These are phyloP conservation scores for Sugiyamaella floridensis DNA, from an alignment of 805 yeast species.

Conservation along the genomic window DNA sequence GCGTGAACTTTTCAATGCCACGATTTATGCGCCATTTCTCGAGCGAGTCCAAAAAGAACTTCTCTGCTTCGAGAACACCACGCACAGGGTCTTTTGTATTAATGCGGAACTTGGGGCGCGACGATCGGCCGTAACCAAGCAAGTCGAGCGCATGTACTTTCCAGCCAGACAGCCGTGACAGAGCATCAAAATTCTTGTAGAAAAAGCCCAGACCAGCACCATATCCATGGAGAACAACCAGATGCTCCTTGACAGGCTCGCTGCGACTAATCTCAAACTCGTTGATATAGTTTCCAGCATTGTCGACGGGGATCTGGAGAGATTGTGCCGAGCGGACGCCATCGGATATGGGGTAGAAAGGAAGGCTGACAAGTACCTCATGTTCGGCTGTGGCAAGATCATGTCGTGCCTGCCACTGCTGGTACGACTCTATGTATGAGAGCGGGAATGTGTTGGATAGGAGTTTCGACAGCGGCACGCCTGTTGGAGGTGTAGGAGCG, in stretches of 20 bases:
- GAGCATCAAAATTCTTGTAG: constrained; percentile 55
- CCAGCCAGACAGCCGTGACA: constrained; percentile 43
- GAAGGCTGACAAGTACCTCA: constrained; percentile 48
- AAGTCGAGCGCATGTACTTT: constrained; percentile 81
- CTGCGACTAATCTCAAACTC: constrained; percentile 53
- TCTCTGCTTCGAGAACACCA: constrained; percentile 45
- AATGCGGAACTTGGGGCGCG: constrained; percentile 57
- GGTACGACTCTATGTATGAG: constrained; percentile 32
- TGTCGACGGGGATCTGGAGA: constrained; percentile 49
- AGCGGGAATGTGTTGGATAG: constrained; percentile 31
- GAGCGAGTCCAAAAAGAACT: constrained; percentile 58
- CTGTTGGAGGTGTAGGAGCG: constrained; percentile 33
- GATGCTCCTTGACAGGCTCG: constrained; percentile 27
- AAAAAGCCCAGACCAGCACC: constrained; percentile 87
- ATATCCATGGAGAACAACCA: constrained; percentile 83
- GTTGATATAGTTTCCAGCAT: constrained; percentile 49
- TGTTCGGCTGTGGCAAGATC: constrained; percentile 37
- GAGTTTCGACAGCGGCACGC: constrained; percentile 26
- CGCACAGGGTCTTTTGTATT: constrained; percentile 27
- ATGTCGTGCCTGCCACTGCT: constrained; percentile 39
- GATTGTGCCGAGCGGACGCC: constrained; percentile 29
- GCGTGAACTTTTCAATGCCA: constrained; percentile 45
- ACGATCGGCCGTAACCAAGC: constrained; percentile 83
- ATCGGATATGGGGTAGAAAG: constrained; percentile 36
- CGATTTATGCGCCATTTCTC: constrained; percentile 52